Base-by-base conservation (phyloP, 495 filamentous ascomycete species). In the Ascodesmis nigricans region DNA sequence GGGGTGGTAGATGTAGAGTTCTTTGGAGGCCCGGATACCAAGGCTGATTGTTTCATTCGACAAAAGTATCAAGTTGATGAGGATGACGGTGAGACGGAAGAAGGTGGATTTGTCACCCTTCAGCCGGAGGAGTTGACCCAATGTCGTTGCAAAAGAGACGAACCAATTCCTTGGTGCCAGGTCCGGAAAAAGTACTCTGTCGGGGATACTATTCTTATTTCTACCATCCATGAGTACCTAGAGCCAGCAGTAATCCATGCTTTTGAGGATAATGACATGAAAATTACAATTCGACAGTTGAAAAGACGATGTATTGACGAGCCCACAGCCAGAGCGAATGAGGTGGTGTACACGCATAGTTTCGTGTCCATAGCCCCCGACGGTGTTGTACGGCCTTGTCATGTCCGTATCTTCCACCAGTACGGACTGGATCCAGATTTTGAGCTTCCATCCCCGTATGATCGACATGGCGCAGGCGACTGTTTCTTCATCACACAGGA, bases 51-150 rank as follows among this genome's bases (percentile, higher is more conserved):
- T 39, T 75, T 79, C 35, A 57, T 79, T 15, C 65, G 76, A 3
- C 73, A 77, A 43, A 68, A 60, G 5, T 80, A 77, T 49, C 46
- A 63, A n/a, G n/a, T n/a, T n/a, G n/a, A n/a, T n/a, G n/a, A n/a
- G n/a, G n/a, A n/a, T n/a, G n/a, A n/a, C n/a, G n/a, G n/a, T n/a
- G n/a, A n/a, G n/a, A n/a, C n/a, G n/a, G n/a, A n/a, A n/a, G n/a
- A n/a, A n/a, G n/a, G n/a, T n/a, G n/a, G n/a, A n/a, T n/a, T n/a
- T n/a, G n/a, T n/a, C n/a, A n/a, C n/a, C n/a, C n/a, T n/a, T n/a
- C n/a, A n/a, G n/a, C n/a, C n/a, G n/a, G n/a, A n/a, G n/a, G n/a
- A n/a, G n/a, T n/a, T n/a, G n/a, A n/a, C n/a, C n/a, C n/a, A n/a
- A n/a, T n/a, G n/a, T n/a, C n/a, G n/a, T n/a, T n/a, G n/a, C n/a